Evolutionary conservation across 2,329 filamentous ascomycete genomes (phyloP).

Genomic region (Aotearoamyces nothofagi): DNA sequence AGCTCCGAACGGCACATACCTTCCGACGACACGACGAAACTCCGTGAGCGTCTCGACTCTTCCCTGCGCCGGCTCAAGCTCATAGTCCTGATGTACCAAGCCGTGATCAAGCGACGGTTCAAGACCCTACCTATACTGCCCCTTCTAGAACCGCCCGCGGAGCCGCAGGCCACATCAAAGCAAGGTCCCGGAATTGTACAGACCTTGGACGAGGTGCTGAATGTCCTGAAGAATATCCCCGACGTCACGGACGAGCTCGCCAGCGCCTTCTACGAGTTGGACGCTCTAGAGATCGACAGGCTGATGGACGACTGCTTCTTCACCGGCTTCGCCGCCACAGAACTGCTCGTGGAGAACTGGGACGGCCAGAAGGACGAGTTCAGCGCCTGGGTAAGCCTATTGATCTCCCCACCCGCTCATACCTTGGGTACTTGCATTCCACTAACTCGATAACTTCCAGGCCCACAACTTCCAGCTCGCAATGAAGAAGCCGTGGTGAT

Average conservation of each 20-base stretch:
- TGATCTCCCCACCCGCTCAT: too few relatives aligned
- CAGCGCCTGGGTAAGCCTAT: slow-evolving; percentile 53
- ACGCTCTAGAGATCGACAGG: slow-evolving; percentile 39
- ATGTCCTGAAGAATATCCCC: slow-evolving; percentile 42
- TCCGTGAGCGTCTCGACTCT: slow-evolving; percentile 49
- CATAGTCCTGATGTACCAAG: slow-evolving; percentile 52
- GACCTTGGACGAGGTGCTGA: slow-evolving; percentile 40
- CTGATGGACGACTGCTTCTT: slow-evolving; percentile 43
- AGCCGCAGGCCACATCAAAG: slow-evolving; percentile 7
- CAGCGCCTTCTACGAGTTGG: slow-evolving; percentile 55
- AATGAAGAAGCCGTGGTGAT: too few relatives aligned
- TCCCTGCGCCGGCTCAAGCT: slow-evolving; percentile 52
- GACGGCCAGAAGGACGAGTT: slow-evolving; percentile 58
- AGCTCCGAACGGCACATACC: slow-evolving; percentile 45
- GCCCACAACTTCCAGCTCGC: too few relatives aligned
- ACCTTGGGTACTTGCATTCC: too few relatives aligned
- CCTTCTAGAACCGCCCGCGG: slow-evolving; percentile 20
- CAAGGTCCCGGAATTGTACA: slow-evolving; percentile 10
- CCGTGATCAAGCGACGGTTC: slow-evolving; percentile 53
- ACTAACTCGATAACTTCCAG: too few relatives aligned
- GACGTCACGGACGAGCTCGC: slow-evolving; percentile 57
- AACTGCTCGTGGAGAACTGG: slow-evolving; percentile 45
- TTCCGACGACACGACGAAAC: slow-evolving; percentile 42
- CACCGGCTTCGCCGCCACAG: slow-evolving; percentile 39
- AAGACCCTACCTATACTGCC: slow-evolving; percentile 37